Evolutionary conservation across 805 yeast genomes (phyloP), one percentile per base, ranked within the genome.

Genomic region (Nakazawaea molendinolei): DNA sequence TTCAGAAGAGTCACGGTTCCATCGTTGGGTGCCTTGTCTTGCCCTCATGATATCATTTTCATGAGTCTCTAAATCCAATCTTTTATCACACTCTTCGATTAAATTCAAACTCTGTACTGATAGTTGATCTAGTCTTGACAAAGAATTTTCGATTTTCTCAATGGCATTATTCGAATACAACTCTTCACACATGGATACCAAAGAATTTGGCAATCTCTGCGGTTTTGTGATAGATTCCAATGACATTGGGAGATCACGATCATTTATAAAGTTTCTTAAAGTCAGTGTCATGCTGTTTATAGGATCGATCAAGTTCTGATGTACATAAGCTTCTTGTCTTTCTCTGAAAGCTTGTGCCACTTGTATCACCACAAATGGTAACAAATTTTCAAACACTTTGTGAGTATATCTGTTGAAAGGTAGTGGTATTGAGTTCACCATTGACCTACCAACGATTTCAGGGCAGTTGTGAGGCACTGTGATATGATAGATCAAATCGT

Each of bases 401-500:
- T 44, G 38, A 0, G 45, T 48, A 3, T 47, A 41, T 1, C 74
- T 50, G 5, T 62, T 65, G 0, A 73, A 56, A n/a, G n/a, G n/a
- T n/a, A n/a, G n/a, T 3, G 58, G 59, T 27, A 58, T 44, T 0
- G 74, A 59, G 34, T 72, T 71, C 2, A 80, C 86, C 67, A 82
- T 74, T 4, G 70, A 53, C 0, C 76, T 78, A 2, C 70, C 69
- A 2, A 56, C 50, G 3, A 77, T 60, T 0, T 61, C 47, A 1
- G 72, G 61, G 2, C 76, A 45, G 2, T 45, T 48, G 1, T 43
- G 46, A 0, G 95, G 94, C 1, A 86, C 76, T 2, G 63, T 58
- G 40, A 82, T 79, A 26, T 84, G 57, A 53, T 86, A 85, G 5
- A 89, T 77, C 46, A 86, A 62, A 49, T 86, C 89, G 51, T 87